Evolutionary conservation across 1,284 basidiomycete species (phyloP).

Genomic region (Moesziomyces parantarcticus): DNA sequence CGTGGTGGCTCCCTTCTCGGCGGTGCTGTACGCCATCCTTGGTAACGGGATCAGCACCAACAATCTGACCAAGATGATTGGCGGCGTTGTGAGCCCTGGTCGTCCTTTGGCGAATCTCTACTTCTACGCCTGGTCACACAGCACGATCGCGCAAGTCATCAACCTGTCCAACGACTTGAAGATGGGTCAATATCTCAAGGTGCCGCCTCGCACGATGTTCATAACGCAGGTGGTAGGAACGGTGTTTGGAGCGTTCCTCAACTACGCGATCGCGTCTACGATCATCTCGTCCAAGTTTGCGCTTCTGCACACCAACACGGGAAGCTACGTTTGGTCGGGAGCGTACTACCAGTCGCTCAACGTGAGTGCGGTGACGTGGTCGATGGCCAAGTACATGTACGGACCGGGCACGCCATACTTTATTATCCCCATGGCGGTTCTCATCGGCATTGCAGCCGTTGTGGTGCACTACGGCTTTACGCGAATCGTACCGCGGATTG

Average conservation of each 20-base stretch:
- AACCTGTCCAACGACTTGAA: conserved; percentile 50
- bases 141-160: conserved; percentile 41
- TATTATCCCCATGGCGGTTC: conserved; percentile 37
- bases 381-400: conserved; percentile 42
- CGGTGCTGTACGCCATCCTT: conserved; percentile 35
- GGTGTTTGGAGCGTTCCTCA: conserved; percentile 45
- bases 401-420: conserved; percentile 27
- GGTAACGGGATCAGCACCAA: conserved; percentile 45
- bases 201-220: conserved; percentile 47
- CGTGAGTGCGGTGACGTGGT: conserved; percentile 38
- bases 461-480: conserved; percentile 23
- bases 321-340: conserved; percentile 44
- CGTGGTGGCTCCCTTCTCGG: conserved; percentile 41
- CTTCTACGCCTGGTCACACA: conserved; percentile 48
- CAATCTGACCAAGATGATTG: conserved; percentile 51
- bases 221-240: conserved; percentile 37
- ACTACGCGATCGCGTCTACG: conserved; percentile 40
- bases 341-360: conserved; percentile 31
- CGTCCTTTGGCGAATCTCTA: conserved; percentile 53
- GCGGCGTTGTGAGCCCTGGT: conserved; percentile 34
- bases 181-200: conserved; percentile 59
- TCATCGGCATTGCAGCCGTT: conserved; percentile 31
- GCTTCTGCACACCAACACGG: conserved; percentile 41
- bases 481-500: conserved; percentile 15
- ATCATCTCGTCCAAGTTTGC: conserved; percentile 38